Base-by-base conservation (phyloP, 2,329 filamentous ascomycete species). In the Xylariaceae sp. region DNA sequence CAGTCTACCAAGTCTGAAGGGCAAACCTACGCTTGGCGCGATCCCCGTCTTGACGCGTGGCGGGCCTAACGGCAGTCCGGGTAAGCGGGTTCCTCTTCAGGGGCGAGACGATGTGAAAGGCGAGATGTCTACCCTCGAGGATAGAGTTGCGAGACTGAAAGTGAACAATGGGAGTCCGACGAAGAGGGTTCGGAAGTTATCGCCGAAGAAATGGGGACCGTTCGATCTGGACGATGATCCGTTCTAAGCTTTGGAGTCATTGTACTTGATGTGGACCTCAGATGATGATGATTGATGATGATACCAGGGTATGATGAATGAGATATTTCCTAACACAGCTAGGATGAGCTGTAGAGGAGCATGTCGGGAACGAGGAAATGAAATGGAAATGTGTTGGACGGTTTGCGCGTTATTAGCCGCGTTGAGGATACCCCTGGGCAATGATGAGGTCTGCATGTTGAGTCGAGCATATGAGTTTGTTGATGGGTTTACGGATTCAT, bases 41-140 rank as follows among this genome's bases (percentile, higher is more conserved):
- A 78, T 91, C 17, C 78, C 79, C 1, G 76, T 85, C 2, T 72
- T 92, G 23, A 86, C 86, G 69, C 81, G 88, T 41, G 88, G 92
- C 73, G 69, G 90, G 5, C 76, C 77, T 0, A 78, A 77, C 11
- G 80, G 84, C 56, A 90, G 85, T 56, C 88, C 88, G 0, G 83
- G 78, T 2, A 88, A 84, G 73, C 76, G 83, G 41, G 73, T 75
- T 55, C 82, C 83, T 0, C 76, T 85, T 1, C 76, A 76, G 55
- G 83, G 85, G 69, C 74, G 82, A 3, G 80, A 81, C 18, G 81
- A 83, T 63, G 41, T 55, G 4, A 69, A 66, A 55, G 51, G 57
- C 13, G 78, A 54, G 57, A 68, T 66, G 45, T 60, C 67, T 5
- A 75, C 75, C 51, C 66, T 82, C 4, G 75, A 79, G 2, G 75